Conservation (phyloP, 1,139 yeast species). For the Pichia sp. region DNA sequence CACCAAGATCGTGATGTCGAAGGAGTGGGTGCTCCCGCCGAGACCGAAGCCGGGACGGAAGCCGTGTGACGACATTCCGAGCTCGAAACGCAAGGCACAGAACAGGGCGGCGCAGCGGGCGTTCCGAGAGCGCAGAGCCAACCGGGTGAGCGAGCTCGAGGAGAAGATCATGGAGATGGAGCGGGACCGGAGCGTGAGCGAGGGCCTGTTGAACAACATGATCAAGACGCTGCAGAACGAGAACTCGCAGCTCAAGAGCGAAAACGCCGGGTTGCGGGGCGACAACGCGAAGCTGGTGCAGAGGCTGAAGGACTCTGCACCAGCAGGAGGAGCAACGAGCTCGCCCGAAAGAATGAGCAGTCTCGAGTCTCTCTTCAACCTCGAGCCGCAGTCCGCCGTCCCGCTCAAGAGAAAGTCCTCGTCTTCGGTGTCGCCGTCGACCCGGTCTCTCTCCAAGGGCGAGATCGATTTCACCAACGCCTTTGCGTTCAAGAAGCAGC, state of each 20-base stretch:
- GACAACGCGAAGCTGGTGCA: constrained; percentile 2
- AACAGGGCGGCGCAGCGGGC: constrained; percentile 96
- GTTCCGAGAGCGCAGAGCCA: constrained; percentile 77
- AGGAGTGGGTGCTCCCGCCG: constrained; percentile 88
- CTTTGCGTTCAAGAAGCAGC: constrained; percentile 33
- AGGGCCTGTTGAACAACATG: constrained; percentile 52
- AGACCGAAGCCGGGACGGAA: constrained; percentile 88
- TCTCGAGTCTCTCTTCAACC: constrained; percentile 27
- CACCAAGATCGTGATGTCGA: constrained; percentile 63
- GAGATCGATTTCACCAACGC: constrained; percentile 56
- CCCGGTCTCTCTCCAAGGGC: not conserved
- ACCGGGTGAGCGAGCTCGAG: constrained; percentile 51
- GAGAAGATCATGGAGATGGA: constrained; percentile 57
- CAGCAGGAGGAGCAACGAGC: not conserved
- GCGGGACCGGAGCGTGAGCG: constrained; percentile 58
- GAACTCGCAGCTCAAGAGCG: constrained; percentile 32
- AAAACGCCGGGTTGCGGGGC: constrained; percentile 28
- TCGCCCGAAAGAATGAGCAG: constrained; percentile 1
- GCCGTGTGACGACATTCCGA: constrained; percentile 67
- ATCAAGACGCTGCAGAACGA: constrained; percentile 35
- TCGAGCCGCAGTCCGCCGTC: constrained; percentile 61
- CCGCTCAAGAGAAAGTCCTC: constrained; percentile 40
- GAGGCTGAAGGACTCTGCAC: not conserved
- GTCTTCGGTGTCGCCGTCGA: not conserved
- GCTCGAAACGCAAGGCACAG: constrained; percentile 82